A percentile compares a stretch with the other conserved stretches of the same genome.
Conservation (phyloP, 2,329 filamentous ascomycete genomes). For the Ascochyta clinopodiicola region DNA sequence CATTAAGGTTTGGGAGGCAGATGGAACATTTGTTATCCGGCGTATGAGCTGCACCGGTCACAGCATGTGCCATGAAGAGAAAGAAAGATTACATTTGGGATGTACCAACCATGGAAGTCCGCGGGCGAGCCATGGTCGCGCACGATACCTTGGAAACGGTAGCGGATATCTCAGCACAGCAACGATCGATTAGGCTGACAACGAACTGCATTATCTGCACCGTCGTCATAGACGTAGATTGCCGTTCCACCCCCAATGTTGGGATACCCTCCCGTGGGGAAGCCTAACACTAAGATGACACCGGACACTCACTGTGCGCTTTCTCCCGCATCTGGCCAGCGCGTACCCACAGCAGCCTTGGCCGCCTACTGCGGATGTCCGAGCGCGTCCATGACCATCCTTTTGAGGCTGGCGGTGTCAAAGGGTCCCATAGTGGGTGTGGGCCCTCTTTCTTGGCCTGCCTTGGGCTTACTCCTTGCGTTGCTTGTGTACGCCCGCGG, state of each 20-base stretch:
- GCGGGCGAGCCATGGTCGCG: constrained; percentile 21
- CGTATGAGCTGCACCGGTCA: constrained; percentile 19
- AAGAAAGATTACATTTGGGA: constrained; percentile 13
- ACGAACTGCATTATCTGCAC: not conserved
- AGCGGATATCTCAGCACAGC: constrained; percentile 3
- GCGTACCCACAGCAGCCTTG: constrained; percentile 24
- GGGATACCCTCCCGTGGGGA: constrained; percentile 14
- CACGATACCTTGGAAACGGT: constrained; percentile 13
- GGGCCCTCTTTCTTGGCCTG: constrained; percentile 36
- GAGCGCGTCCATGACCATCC: constrained; percentile 32
- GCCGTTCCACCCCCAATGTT: constrained; percentile 10
- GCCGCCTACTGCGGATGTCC: constrained; percentile 24
- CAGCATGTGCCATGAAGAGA: constrained; percentile 14
- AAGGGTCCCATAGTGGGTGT: constrained; percentile 33
- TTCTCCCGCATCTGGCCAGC: constrained; percentile 24
- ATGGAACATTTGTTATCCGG: constrained; percentile 4
- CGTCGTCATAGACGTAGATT: constrained; percentile 11
- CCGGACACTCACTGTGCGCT: constrained; percentile 20
- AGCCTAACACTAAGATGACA: constrained; percentile 25
- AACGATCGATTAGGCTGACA: constrained; percentile 1
- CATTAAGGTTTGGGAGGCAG: constrained; percentile 23
- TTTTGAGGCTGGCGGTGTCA: constrained; percentile 38
- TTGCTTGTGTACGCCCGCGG: constrained; percentile 43
- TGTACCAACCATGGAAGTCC: constrained; percentile 24
- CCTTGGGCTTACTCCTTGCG: constrained; percentile 45